phyloP scores from a whole-genome alignment of 108 stramenopile genomes.

The Cyclotella baltica region DNA sequence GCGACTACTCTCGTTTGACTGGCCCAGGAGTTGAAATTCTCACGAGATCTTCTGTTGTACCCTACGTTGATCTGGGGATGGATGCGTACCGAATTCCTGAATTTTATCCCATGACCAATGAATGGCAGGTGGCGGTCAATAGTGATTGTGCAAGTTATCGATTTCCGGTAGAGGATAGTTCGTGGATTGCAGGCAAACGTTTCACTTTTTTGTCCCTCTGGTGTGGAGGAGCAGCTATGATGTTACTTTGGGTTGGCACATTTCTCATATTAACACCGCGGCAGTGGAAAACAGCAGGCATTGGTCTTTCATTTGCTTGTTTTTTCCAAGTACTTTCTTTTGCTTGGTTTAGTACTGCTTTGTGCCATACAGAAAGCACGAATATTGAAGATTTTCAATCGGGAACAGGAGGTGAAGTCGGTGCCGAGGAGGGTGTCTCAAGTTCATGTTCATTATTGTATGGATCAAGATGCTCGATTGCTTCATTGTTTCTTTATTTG shows the following conservation, averaged over 20 bases:
- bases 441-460: slow-evolving; percentile 50
- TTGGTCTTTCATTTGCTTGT: slow-evolving; percentile 23
- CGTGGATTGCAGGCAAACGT: slow-evolving; percentile 43
- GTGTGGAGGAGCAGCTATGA: slow-evolving; percentile 37
- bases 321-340: slow-evolving; percentile 35
- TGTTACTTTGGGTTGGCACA: slow-evolving; percentile 50
- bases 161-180: slow-evolving; percentile 23
- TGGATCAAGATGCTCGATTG: slow-evolving; percentile 49
- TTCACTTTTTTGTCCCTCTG: slow-evolving; percentile 35
- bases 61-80: slow-evolving; percentile 42
- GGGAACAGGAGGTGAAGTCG: slow-evolving; percentile 11
- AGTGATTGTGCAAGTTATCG: slow-evolving; percentile 30
- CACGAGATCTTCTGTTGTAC: slow-evolving; percentile 39
- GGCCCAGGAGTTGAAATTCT: slow-evolving; percentile 48
- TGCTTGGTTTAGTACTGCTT: slow-evolving; percentile 43
- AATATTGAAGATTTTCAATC: slow-evolving; percentile 34
- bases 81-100: slow-evolving; percentile 47
- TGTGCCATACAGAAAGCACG: slow-evolving; percentile 40
- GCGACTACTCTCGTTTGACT: slow-evolving; percentile 40
- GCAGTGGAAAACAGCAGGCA: slow-evolving; percentile 38
- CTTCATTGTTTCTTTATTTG: slow-evolving; percentile 34
- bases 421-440: neutral
- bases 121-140: slow-evolving; percentile 42
- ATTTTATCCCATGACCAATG: slow-evolving; percentile 39
- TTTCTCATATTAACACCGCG: slow-evolving; percentile 29